Conservation (phyloP, 2,329 filamentous ascomycete species). For the Cercospora beticola region DNA sequence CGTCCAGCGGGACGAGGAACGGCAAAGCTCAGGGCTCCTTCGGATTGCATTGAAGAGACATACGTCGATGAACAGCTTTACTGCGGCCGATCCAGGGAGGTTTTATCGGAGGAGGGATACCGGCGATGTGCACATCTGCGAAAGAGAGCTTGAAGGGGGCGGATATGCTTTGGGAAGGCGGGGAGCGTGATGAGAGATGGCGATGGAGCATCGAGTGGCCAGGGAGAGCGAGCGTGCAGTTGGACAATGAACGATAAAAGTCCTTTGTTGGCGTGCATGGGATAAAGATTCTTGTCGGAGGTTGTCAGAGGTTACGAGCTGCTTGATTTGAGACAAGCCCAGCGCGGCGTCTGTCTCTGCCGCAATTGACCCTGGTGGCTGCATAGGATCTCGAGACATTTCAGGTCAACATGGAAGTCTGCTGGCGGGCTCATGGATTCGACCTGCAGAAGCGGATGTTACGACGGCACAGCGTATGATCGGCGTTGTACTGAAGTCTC, state of each 20-base stretch:
- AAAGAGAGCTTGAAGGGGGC: background rate
- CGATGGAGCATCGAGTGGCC: background rate
- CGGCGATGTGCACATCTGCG: background rate
- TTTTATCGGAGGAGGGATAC: background rate
- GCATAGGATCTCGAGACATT: background rate
- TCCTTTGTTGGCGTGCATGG: background rate
- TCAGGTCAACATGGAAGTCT: background rate
- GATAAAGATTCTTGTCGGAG: background rate
- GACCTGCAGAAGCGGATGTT: background rate
- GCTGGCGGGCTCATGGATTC: background rate
- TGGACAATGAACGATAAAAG: background rate
- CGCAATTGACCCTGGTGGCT: background rate
- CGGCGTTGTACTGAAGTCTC: background rate
- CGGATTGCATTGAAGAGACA: slow-evolving; percentile 15
- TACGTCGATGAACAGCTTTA: slow-evolving; percentile 14
- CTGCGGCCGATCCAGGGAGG: slow-evolving; percentile 4
- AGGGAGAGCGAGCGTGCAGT: background rate
- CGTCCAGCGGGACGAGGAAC: slow-evolving; percentile 5
- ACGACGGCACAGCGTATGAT: background rate
- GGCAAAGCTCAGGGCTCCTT: slow-evolving; percentile 10
- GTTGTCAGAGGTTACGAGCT: background rate
- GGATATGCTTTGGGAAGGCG: background rate
- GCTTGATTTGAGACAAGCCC: background rate
- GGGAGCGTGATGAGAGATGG: background rate
- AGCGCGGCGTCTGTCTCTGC: background rate